Evolutionary conservation across 139 green algal species (phyloP), one percentile per base, ranked within the genome.

Genomic region (Picochlorum costavermella): DNA sequence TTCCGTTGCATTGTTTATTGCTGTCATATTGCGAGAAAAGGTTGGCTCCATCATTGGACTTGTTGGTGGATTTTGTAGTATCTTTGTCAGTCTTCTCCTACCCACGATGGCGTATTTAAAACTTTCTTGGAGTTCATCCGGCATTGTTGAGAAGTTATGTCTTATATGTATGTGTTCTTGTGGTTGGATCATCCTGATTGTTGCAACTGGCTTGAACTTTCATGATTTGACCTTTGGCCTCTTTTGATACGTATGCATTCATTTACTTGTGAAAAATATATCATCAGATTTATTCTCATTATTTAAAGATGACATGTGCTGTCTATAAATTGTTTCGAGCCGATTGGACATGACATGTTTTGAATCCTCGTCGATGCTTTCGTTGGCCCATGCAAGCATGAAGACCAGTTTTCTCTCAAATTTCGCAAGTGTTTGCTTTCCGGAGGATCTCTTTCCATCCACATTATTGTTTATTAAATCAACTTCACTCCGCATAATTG

Each of bases 351-450:
- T 2, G 9, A 40, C 0, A 40, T 12, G 33, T 40, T 40, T 40
- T 40, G 33, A 40, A 40, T 40, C 33, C 33, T 40, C 50, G 6
- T 45, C 6, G 57, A 69, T 71, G n/a, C 16, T 28, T 69, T 84
- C 75, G 36, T 88, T 89, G 20, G 75, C 78, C 83, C 83, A 89
- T 1, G 64, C 60, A 9, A 75, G 40, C 12, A 89, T 68, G 64
- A 86, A 89, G 8, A 72, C 16, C 55, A 86, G 55, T 71, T 86
- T 86, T 20, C 62, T 73, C 51, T 73, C 64, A 33, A 78, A 17
- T 31, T 20, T 31, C 60, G 60, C 62, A 17, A 61, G 44, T 8
- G 14, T 25, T 8, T 29, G 31, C 16, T 61, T 45, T 20, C 13
- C 9, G 14, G n/a, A 25, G 14, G 50, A 56, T 14, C 9, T 30